Percentiles rank a stretch among this genome's conserved stretches.
These are phyloP conservation scores for Bipolaris cookei DNA, from an alignment of 2,329 filamentous ascomycete genomes.

Conservation along the genomic window DNA sequence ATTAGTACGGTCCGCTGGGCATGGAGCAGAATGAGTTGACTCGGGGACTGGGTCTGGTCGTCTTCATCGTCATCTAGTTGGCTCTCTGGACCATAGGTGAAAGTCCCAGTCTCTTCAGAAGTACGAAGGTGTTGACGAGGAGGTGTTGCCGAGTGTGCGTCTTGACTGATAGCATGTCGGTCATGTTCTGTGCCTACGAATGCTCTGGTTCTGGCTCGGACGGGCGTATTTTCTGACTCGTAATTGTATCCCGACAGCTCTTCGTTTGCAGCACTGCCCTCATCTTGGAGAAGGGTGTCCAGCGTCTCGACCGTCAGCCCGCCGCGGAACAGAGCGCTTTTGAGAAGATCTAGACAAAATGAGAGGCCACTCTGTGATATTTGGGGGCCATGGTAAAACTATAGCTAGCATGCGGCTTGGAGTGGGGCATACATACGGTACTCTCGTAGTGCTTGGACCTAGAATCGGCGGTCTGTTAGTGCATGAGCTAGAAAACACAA, in stretches of 20 bases:
- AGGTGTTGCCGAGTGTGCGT: constrained; percentile 19
- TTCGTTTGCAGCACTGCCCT: constrained; percentile 26
- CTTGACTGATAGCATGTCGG: constrained; percentile 21
- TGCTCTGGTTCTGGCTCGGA: constrained; percentile 15
- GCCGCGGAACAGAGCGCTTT: constrained; percentile 56
- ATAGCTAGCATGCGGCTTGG: neutral
- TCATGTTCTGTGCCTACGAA: constrained; percentile 14
- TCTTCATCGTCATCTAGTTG: constrained; percentile 19
- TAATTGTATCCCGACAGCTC: constrained; percentile 22
- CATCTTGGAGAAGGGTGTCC: constrained; percentile 53
- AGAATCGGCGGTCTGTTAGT: constrained; percentile 9
- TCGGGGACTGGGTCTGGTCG: neutral
- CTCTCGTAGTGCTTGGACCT: constrained; percentile 56
- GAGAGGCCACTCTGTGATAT: neutral
- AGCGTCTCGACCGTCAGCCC: constrained; percentile 59
- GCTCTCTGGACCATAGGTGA: constrained; percentile 14
- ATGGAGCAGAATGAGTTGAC: constrained; percentile 31
- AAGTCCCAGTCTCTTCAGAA: constrained; percentile 27
- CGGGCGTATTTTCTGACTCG: constrained; percentile 23
- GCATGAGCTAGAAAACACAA: neutral
- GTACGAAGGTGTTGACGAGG: constrained; percentile 21
- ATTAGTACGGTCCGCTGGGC: constrained; percentile 67
- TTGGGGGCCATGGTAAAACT: neutral
- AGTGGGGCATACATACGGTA: constrained; percentile 57
- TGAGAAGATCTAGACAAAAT: constrained; percentile 51